Conservation (phyloP, 768 basidiomycete genomes). For the Collybiopsis luxurians region DNA sequence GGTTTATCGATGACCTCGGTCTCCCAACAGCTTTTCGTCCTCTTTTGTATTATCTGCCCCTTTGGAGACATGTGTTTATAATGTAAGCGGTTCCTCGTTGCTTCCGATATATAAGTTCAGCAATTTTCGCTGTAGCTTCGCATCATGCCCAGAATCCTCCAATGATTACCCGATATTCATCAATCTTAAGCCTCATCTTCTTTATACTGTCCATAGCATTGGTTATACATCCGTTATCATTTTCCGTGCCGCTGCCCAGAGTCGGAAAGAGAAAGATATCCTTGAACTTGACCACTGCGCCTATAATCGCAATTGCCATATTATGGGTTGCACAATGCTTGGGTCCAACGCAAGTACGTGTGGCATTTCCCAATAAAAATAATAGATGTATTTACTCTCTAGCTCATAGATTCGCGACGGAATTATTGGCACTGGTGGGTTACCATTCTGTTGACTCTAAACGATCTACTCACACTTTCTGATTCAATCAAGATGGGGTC, state of each 20-base stretch:
- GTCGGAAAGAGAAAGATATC: slow-evolving; percentile 31
- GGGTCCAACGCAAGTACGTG: slow-evolving; percentile 31
- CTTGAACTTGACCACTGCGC: slow-evolving; percentile 52
- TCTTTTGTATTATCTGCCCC: too few species aligned
- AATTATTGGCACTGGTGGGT: slow-evolving; percentile 58
- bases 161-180: slow-evolving; percentile 44
- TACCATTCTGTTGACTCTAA: not conserved
- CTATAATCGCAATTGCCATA: slow-evolving; percentile 48
- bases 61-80: too few species aligned
- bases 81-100: too few species aligned
- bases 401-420: slow-evolving; percentile 55
- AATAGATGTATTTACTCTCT: not conserved
- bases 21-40: too few species aligned
- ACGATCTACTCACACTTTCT: not conserved
- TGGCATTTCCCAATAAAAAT: too few species aligned
- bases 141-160: too few species aligned
- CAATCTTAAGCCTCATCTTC: slow-evolving; percentile 49
- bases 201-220: slow-evolving; percentile 53
- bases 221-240: slow-evolving; percentile 44
- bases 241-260: slow-evolving; percentile 33
- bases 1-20: too few species aligned
- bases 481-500: slow-evolving; percentile 53
- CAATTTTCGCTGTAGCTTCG: too few species aligned
- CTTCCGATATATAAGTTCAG: too few species aligned
- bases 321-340: slow-evolving; percentile 58